Percentiles rank a stretch among this genome's conserved stretches.
Conservation (phyloP, 169 alveolate genomes). For the Cytauxzoon felis region DNA sequence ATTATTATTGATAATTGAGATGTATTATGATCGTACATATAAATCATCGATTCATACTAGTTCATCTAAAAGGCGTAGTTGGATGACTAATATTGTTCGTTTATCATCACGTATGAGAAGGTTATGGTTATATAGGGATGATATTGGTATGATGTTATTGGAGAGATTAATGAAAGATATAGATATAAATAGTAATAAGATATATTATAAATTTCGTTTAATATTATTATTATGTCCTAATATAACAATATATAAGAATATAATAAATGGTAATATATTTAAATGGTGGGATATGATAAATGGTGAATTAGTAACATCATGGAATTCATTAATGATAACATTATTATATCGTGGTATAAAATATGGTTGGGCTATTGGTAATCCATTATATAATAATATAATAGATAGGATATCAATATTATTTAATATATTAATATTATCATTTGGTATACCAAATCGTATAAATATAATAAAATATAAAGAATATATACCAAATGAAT, state of each 20-base stretch:
- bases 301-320: conserved; percentile 36
- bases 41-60: conserved; percentile 4
- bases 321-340: conserved; percentile 46
- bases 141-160: conserved; percentile 23
- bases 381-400: conserved; percentile 15
- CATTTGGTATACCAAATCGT: conserved; percentile 31
- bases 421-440: conserved; percentile 16
- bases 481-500: conserved; percentile 46
- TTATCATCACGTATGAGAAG: conserved; percentile 32
- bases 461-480: conserved; percentile 4
- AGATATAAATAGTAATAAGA: conserved; percentile 23
- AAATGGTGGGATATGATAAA: conserved; percentile 57
- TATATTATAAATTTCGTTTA: conserved; percentile 40
- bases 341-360: conserved; percentile 46
- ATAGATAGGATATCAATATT: conserved; percentile 16
- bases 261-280: conserved; percentile 38
- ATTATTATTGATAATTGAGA: conserved; percentile 15
- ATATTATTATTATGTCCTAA: conserved; percentile 53
- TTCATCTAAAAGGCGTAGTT: conserved; percentile 8
- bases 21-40: background rate
- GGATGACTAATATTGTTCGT: conserved; percentile 27
- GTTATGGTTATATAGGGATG: conserved; percentile 46
- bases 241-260: conserved; percentile 13
- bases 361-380: conserved; percentile 58
- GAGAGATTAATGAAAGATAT: conserved; percentile 8